Percentiles rank a stretch among this genome's conserved stretches.
phyloP scores from a whole-genome alignment of 2,329 filamentous ascomycete species.

The Pleoardoris graminearum region DNA sequence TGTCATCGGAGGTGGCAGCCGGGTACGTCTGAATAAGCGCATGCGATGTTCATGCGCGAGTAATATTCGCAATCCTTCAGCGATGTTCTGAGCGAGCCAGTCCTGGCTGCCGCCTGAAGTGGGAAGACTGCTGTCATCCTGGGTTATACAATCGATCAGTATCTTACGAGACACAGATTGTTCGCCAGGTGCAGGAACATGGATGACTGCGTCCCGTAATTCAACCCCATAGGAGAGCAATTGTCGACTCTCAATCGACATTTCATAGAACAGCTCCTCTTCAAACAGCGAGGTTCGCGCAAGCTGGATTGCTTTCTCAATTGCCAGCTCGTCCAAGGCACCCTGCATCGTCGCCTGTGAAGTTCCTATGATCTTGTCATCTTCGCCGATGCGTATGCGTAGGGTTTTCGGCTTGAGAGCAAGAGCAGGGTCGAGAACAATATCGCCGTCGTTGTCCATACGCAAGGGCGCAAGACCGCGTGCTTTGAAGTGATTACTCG shows the following conservation, averaged over 20 bases:
- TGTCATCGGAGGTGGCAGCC: conserved; percentile 61
- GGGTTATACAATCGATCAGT: conserved; percentile 67
- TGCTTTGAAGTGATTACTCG: conserved; percentile 61
- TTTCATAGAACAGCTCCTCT: conserved; percentile 88
- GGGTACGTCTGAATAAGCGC: conserved; percentile 70
- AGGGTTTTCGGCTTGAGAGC: conserved; percentile 62
- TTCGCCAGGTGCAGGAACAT: conserved; percentile 29
- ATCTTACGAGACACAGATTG: conserved; percentile 59
- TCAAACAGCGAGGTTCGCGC: conserved; percentile 79
- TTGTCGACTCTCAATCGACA: conserved; percentile 77
- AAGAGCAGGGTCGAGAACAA: conserved; percentile 72
- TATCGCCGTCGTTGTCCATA: conserved; percentile 72
- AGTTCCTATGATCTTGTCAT: conserved; percentile 62
- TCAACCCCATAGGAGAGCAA: conserved; percentile 72
- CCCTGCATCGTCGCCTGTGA: conserved; percentile 45
- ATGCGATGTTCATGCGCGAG: conserved; percentile 78
- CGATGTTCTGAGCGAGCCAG: conserved; percentile 66
- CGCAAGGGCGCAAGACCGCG: conserved; percentile 81
- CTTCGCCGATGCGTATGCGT: conserved; percentile 66
- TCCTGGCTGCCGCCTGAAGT: conserved; percentile 34
- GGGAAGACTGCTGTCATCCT: conserved; percentile 52
- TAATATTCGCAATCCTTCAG: conserved; percentile 72
- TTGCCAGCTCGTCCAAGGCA: conserved; percentile 54
- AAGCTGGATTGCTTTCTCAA: conserved; percentile 71
- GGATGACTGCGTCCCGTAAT: conserved; percentile 55